phyloP scores from a whole-genome alignment of 2,329 filamentous ascomycete genomes.

The Teratosphaeria viscida region DNA sequence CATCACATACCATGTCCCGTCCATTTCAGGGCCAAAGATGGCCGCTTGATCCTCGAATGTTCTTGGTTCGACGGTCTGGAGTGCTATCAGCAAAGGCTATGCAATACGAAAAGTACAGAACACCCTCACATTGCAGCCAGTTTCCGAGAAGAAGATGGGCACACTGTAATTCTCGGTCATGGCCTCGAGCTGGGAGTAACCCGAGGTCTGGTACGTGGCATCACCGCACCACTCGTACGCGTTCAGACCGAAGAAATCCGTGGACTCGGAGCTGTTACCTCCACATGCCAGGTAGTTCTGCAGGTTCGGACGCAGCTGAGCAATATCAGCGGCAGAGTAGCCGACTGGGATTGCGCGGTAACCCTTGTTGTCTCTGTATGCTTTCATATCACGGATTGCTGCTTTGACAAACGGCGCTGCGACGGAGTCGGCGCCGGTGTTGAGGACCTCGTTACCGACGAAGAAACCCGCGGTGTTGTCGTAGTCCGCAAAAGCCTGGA shows the following conservation, averaged over 20 bases:
- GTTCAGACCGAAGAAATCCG: conserved; percentile 81
- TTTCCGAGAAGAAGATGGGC: conserved; percentile 83
- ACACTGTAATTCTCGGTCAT: conserved; percentile 62
- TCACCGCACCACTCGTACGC: conserved; percentile 51
- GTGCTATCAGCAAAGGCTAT: conserved; percentile 18
- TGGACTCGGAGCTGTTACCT: conserved; percentile 52
- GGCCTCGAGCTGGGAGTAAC: conserved; percentile 58
- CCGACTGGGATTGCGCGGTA: conserved; percentile 77
- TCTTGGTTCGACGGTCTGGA: conserved; percentile 35
- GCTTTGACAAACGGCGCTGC: conserved; percentile 78
- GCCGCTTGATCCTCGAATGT: conserved; percentile 62
- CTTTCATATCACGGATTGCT: conserved; percentile 70
- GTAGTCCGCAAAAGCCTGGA: conserved; percentile 53
- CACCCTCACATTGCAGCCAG: conserved; percentile 56
- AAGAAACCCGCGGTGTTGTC: conserved; percentile 78
- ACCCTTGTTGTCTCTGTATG: conserved; percentile 61
- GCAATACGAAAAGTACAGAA: not conserved
- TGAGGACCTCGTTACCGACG: conserved; percentile 78
- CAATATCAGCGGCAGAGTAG: conserved; percentile 80
- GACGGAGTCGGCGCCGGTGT: conserved; percentile 42
- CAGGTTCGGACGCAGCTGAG: conserved; percentile 53
- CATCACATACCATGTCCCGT: conserved; percentile 39
- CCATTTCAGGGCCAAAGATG: conserved; percentile 67
- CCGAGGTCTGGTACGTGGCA: conserved; percentile 48
- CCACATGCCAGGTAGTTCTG: conserved; percentile 73